phyloP scores from a whole-genome alignment of 176 grass and related monocot species.

The Hsuehochloa calcarea region DNA sequence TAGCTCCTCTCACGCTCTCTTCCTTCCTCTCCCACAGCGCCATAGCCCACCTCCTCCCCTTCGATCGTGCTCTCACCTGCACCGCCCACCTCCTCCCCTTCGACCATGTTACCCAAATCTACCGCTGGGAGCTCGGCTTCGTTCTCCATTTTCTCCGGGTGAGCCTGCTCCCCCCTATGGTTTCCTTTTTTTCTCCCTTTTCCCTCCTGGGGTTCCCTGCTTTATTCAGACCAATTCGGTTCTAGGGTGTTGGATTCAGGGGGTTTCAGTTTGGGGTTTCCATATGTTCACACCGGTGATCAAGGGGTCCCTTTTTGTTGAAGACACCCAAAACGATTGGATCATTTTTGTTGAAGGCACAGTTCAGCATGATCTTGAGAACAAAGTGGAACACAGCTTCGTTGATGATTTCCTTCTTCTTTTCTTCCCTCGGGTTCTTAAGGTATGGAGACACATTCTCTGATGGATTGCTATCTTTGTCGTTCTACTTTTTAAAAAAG shows the following conservation, averaged over 20 bases:
- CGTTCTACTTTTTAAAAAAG: neutral
- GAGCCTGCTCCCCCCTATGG: constrained; percentile 30
- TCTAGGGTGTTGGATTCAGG: neutral
- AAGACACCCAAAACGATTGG: constrained; percentile 89
- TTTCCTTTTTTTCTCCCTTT: neutral
- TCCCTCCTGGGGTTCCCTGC: neutral
- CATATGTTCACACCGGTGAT: constrained; percentile 91
- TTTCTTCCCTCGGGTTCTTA: constrained; percentile 74
- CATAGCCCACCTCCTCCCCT: no score
- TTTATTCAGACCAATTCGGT: neutral
- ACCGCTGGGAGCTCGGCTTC: constrained; percentile 86
- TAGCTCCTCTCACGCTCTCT: no score
- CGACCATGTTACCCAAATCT: no score
- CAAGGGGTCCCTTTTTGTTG: no score
- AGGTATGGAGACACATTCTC: constrained; percentile 57
- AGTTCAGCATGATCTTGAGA: constrained; percentile 84
- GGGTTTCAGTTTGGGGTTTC: neutral
- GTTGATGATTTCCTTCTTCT: constrained; percentile 80
- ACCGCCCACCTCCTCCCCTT: no score
- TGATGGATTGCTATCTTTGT: neutral
- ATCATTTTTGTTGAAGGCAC: constrained; percentile 91
- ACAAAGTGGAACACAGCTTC: constrained; percentile 86
- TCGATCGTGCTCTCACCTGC: no score
- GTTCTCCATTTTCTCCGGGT: constrained; percentile 78
- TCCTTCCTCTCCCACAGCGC: no score